These are phyloP conservation scores for Tolypocladium album DNA, from an alignment of 2,329 filamentous ascomycete genomes.

Conservation along the genomic window DNA sequence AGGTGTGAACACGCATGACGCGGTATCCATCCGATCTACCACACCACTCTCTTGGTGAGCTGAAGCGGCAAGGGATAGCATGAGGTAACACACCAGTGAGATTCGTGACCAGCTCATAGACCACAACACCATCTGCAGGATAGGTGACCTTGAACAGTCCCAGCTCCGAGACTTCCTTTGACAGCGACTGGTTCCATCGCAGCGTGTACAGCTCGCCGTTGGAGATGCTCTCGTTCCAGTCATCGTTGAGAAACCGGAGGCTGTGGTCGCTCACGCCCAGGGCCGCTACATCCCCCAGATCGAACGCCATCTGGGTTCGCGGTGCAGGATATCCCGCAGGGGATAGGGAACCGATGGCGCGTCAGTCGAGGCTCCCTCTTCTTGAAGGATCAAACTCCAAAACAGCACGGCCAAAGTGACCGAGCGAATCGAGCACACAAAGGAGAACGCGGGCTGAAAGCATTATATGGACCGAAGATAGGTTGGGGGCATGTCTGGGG, in stretches of 20 bases:
- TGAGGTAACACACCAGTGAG: slow-evolving; percentile 15
- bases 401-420: neutral
- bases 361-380: neutral
- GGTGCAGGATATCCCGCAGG: slow-evolving; percentile 3
- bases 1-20: slow-evolving; percentile 18
- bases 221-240: slow-evolving; percentile 22
- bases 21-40: slow-evolving; percentile 13
- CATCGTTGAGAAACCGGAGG: slow-evolving; percentile 19
- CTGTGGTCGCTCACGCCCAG: slow-evolving; percentile 12
- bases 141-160: slow-evolving; percentile 19
- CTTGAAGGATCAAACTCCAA: neutral
- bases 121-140: slow-evolving; percentile 16
- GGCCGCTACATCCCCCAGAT: slow-evolving; percentile 5
- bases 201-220: slow-evolving; percentile 17
- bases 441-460: slow-evolving; percentile 6
- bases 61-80: neutral
- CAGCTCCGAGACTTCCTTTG: slow-evolving; percentile 10
- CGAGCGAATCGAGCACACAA: slow-evolving; percentile 4
- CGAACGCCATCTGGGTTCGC: slow-evolving; percentile 9
- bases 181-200: slow-evolving; percentile 18
- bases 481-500: slow-evolving; percentile 3
- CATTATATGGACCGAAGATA: slow-evolving; percentile 8
- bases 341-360: neutral
- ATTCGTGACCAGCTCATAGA: slow-evolving; percentile 17
- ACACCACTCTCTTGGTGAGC: slow-evolving; percentile 3